Evolutionary conservation across 768 basidiomycete species (phyloP).

Genomic region (Coprinopsis cinerea): DNA sequence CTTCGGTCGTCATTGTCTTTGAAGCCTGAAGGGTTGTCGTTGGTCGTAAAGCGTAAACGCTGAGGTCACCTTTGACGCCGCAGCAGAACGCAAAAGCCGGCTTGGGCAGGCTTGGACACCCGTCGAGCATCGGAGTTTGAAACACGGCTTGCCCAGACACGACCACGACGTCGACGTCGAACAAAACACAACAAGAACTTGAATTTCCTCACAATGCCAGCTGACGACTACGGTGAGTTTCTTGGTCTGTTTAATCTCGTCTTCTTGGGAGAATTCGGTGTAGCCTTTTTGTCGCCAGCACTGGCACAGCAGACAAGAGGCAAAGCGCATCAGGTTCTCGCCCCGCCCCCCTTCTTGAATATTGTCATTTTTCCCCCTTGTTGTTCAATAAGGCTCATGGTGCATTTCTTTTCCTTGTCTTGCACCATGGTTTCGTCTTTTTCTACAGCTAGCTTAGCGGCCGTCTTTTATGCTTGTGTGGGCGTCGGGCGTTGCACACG

Average conservation of each 20-base stretch:
- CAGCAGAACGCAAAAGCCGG: neutral
- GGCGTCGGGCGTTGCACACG: slow-evolving; percentile 30
- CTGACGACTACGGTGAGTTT: slow-evolving; percentile 54
- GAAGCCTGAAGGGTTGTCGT: slow-evolving; percentile 9
- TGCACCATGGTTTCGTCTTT: slow-evolving; percentile 45
- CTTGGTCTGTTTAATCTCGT: slow-evolving; percentile 20
- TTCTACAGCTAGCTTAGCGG: slow-evolving; percentile 54
- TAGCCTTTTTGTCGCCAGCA: neutral
- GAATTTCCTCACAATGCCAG: slow-evolving; percentile 29
- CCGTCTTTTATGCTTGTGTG: slow-evolving; percentile 30
- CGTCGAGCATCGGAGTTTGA: slow-evolving; percentile 30
- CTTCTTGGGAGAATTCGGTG: slow-evolving; percentile 16
- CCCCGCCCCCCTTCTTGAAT: neutral
- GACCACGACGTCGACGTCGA: slow-evolving; percentile 11
- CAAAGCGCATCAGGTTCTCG: neutral
- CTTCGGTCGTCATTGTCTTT: slow-evolving; percentile 61
- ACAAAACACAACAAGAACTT: slow-evolving; percentile 8
- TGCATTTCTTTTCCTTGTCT: slow-evolving; percentile 41
- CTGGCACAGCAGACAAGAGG: neutral
- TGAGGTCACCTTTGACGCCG: slow-evolving; percentile 2
- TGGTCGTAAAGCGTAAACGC: slow-evolving; percentile 13
- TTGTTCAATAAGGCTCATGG: slow-evolving; percentile 58
- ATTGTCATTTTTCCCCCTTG: slow-evolving; percentile 6
- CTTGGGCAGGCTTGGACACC: neutral
- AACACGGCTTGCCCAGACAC: slow-evolving; percentile 19